A percentile compares a stretch with the other conserved stretches of the same genome.
phyloP scores from a whole-genome alignment of 305 asterid species.

The Ajuga reptans region DNA sequence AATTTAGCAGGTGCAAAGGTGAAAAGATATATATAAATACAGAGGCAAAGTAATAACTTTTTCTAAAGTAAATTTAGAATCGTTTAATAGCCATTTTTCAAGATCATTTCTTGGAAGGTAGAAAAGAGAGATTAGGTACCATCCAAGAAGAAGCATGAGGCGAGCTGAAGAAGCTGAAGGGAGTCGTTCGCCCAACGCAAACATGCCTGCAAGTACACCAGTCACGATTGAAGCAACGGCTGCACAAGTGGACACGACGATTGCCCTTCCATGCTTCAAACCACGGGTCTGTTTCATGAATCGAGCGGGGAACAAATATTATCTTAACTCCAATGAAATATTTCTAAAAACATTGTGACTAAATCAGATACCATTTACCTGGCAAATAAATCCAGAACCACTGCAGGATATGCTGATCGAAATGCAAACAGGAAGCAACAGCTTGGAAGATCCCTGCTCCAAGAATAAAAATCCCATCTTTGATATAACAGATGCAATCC shows the following conservation, averaged over 20 bases:
- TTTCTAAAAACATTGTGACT: background rate
- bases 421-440: slow-evolving; percentile 67
- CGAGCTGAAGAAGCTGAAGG: slow-evolving; percentile 80
- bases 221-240: slow-evolving; percentile 95
- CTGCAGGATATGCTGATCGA: slow-evolving; percentile 76
- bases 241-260: slow-evolving; percentile 92
- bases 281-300: slow-evolving; percentile 85
- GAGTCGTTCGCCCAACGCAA: slow-evolving; percentile 72
- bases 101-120: background rate
- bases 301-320: background rate
- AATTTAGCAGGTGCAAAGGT: no score
- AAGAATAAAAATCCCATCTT: slow-evolving; percentile 90
- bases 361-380: slow-evolving; percentile 37
- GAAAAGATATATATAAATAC: no score
- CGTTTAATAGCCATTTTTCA: no score
- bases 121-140: slow-evolving; percentile 37
- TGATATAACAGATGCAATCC: slow-evolving; percentile 89
- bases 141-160: slow-evolving; percentile 69
- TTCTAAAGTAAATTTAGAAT: no score
- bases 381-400: slow-evolving; percentile 79
- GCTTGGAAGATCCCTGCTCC: slow-evolving; percentile 79
- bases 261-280: slow-evolving; percentile 94
- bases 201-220: slow-evolving; percentile 90
- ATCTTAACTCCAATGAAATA: background rate
- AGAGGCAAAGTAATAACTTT: no score